Base-by-base conservation (phyloP, 306 rosid genomes). In the Phaseolus lunatus region DNA sequence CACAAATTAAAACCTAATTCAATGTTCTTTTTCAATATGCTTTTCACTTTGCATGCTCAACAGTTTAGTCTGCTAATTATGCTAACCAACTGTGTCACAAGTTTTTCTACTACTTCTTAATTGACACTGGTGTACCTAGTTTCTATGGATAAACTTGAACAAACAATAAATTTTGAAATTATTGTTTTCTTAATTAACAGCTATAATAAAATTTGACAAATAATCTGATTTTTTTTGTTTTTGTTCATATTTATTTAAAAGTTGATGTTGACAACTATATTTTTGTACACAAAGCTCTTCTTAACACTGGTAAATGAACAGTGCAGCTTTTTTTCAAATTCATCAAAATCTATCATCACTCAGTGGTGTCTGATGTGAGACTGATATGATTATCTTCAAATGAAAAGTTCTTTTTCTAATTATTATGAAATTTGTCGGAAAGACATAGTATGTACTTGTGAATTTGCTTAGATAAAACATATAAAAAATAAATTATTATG, bases 261-360 rank as follows among this genome's bases (percentile, higher is more conserved):
- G 16, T 4, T 59, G 39, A 58, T 59, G 1, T 13, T 67, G 37
- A 23, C 3, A 3, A 44, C n/a, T n/a, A 47, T 58, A 16, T 47
- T 69, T 31, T 71, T 12, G 16, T 43, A 43, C 48, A 43, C 20
- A 47, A 73, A 57, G 76, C 20, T 3, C 14, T 63, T 35, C 19
- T 5, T 2, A 2, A 9, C 2, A 18, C 24, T 14, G 85, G 85
- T 65, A 77, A 82, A 77, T 43, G 19, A 77, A 82, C 45, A 77
- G 85, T 53, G 2, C n/a, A 44, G 41, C 81, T 70, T 81, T 70
- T 31, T 54, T 64, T 82, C 82, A 63, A 82, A 70, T 29, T 49
- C 15, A 5, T 45, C 45, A 43, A 43, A 43, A 63, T 14, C 27
- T 37, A 24, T 37, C 67, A 75, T 68, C 77, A 75, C 24, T 27